Conservation (phyloP, 371 early-diverging fungal species). For the Neoconidiobolus thromboides region DNA sequence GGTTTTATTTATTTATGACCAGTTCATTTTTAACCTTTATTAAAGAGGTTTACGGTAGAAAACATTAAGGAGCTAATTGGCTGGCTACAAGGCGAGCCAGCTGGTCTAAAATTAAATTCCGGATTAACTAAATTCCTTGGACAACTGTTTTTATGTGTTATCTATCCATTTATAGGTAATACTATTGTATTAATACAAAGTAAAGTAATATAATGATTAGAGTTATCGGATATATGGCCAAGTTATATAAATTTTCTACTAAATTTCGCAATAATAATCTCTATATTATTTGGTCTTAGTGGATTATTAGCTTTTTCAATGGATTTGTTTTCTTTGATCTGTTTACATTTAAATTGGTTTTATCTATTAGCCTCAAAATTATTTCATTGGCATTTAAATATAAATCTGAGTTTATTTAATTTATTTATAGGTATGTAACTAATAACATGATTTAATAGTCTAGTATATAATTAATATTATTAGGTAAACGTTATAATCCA, state of each 20-base stretch:
- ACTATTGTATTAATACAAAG: background rate
- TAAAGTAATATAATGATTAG: no score
- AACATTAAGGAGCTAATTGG: slow-evolving; percentile 15
- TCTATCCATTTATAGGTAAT: slow-evolving; percentile 66
- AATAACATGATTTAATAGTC: background rate
- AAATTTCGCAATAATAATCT: background rate
- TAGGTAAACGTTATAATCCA: slow-evolving; percentile 71
- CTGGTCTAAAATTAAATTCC: slow-evolving; percentile 87
- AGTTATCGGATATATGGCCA: background rate
- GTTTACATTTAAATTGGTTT: slow-evolving; percentile 81
- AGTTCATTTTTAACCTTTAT: no score
- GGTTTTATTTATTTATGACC: no score
- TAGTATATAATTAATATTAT: background rate
- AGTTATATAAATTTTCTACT: background rate
- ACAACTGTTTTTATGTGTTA: slow-evolving; percentile 81
- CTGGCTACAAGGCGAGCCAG: slow-evolving; percentile 90
- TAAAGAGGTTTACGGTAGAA: no score
- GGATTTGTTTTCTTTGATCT: slow-evolving; percentile 63
- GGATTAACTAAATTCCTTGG: slow-evolving; percentile 78
- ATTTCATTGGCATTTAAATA: slow-evolving; percentile 81
- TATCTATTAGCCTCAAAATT: slow-evolving; percentile 82
- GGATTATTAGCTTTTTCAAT: slow-evolving; percentile 46
- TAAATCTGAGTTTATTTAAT: slow-evolving; percentile 47
- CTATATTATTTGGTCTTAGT: slow-evolving; percentile 64
- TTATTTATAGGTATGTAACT: slow-evolving; percentile 60